Evolutionary conservation across 441 rosid genomes (phyloP).

Genomic region (Hura crepitans): DNA sequence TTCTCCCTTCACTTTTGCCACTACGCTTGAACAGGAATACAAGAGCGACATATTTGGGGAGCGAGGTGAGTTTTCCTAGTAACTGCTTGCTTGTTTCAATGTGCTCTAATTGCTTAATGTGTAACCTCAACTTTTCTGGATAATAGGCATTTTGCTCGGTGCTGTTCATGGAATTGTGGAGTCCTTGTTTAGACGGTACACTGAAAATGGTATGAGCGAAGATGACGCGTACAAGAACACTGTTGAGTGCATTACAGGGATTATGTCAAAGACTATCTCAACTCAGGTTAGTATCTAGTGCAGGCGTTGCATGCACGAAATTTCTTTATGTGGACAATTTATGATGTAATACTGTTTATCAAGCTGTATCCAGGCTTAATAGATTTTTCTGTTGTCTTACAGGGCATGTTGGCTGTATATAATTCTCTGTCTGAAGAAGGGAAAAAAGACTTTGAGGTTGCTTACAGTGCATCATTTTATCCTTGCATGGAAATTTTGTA

Average conservation of each 20-base stretch:
- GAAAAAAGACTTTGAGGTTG: conserved; percentile 68
- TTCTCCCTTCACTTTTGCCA: conserved; percentile 93
- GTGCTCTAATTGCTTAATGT: not conserved
- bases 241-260: conserved; percentile 91
- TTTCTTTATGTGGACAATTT: not conserved
- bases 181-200: conserved; percentile 82
- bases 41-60: conserved; percentile 98
- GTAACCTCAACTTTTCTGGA: not conserved
- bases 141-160: conserved; percentile 80
- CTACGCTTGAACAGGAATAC: conserved; percentile 91
- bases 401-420: conserved; percentile 94
- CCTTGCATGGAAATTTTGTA: conserved; percentile 92
- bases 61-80: conserved; percentile 48
- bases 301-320: not conserved
- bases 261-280: conserved; percentile 71
- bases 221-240: conserved; percentile 81
- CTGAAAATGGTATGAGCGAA: conserved; percentile 76
- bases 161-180: conserved; percentile 96
- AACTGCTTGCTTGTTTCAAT: not conserved
- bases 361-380: not conserved
- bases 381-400: conserved; percentile 4
- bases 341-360: not conserved
- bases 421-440: conserved; percentile 69
- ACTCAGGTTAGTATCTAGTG: conserved; percentile 44
- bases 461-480: conserved; percentile 86